Evolutionary conservation across 768 basidiomycete genomes (phyloP), one percentile per base, ranked within the genome.

Genomic region (Phlebiopsis gigantea): DNA sequence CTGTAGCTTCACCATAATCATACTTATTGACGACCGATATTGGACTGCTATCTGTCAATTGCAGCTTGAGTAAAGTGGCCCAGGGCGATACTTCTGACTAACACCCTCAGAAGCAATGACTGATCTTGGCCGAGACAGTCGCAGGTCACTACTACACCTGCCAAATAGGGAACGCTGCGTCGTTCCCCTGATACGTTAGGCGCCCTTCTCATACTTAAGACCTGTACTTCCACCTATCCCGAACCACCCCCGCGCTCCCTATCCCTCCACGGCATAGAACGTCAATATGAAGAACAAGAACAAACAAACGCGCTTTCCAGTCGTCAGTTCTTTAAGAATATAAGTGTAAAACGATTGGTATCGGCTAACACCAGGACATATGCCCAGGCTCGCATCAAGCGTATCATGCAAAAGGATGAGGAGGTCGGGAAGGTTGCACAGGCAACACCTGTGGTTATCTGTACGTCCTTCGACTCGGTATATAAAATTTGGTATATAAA

Each of bases 381-480:
- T 21, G 43, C 46, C 46, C 8, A 96, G 94, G 95, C 96, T 3
- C 87, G 96, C 45, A 98, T 98, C 76, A 98, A 98, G 80, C 91
- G 93, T 76, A 97, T 98, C 55, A 98, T 98, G 92, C 96, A 98
- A 76, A 93, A 94, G 69, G 96, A 98, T 68, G 96, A 98, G 68
- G 96, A 98, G 68, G 96, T 98, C 19, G 96, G 96, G 57, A 98
- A 98, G 70, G 93, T 98, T 29, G 93, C 96, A 2, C 92, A 94
- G 68, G 94, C 93, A 25, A 96, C 95, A 4, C 96, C 96, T 0
- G 82, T 98, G 58, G 91, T 98, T 57, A 97, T 98, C 65, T 98
- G 96, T 97, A 66, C 70, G 28, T 50, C 50, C 19, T 24, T 5
- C 21, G 7, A 7, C 15, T 28, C 19, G 1, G 17, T 12, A 39